Evolutionary conservation across 129 eudicot species (phyloP).

Genomic region (Ambrosia artemisiifolia): DNA sequence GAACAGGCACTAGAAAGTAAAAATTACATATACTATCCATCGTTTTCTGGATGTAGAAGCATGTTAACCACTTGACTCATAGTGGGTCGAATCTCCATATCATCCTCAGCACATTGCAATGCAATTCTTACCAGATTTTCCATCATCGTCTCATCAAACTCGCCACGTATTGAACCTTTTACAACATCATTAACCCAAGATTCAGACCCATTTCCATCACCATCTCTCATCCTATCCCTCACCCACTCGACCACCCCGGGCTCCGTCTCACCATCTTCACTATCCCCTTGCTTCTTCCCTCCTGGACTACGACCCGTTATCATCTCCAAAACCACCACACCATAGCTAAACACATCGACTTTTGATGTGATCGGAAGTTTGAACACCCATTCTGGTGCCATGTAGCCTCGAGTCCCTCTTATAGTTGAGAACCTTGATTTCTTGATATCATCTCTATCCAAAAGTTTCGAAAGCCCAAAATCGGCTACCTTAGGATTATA

Average conservation of each 20-base stretch:
- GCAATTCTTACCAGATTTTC: conserved; percentile 30
- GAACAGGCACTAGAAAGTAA: no score
- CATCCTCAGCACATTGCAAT: conserved; percentile 35
- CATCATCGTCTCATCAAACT: conserved; percentile 21
- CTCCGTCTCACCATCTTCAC: conserved; percentile 1
- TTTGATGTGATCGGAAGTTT: conserved; percentile 33
- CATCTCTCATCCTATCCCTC: conserved; percentile 11
- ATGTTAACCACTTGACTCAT: conserved; percentile 37
- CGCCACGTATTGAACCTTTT: neutral
- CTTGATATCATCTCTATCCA: conserved; percentile 15
- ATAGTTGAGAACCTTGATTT: conserved; percentile 21
- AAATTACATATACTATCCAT: neutral
- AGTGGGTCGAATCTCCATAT: conserved; percentile 33
- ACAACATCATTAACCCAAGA: conserved; percentile 25
- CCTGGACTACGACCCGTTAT: conserved; percentile 29
- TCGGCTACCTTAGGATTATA: conserved; percentile 31
- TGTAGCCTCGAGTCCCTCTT: conserved; percentile 39
- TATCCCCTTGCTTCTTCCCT: neutral
- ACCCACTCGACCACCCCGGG: conserved; percentile 27
- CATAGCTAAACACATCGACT: conserved; percentile 39
- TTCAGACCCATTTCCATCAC: neutral
- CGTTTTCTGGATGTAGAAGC: conserved; percentile 20
- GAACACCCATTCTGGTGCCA: conserved; percentile 39
- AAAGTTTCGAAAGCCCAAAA: conserved; percentile 33
- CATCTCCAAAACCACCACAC: conserved; percentile 35